phyloP scores from a whole-genome alignment of 805 yeast species.

The Wickerhamomyces alni region DNA sequence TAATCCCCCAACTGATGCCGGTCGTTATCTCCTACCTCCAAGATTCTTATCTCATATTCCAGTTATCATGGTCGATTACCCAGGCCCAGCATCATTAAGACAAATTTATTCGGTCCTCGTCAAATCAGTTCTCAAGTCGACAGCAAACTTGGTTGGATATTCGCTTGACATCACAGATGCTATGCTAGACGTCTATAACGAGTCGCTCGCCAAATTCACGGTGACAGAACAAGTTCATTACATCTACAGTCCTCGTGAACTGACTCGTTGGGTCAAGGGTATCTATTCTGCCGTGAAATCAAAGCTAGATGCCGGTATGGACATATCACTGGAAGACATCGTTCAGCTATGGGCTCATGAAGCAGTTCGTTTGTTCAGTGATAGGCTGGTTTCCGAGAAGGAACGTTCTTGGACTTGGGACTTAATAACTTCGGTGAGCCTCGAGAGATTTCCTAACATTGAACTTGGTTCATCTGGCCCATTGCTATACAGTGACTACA shows the following conservation, averaged over 20 bases:
- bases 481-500: slow-evolving; percentile 69
- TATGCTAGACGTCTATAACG: slow-evolving; percentile 57
- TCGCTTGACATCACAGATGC: slow-evolving; percentile 48
- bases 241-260: slow-evolving; percentile 82
- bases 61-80: slow-evolving; percentile 73
- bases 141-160: slow-evolving; percentile 56
- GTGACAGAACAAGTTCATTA: slow-evolving; percentile 47
- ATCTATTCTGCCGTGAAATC: slow-evolving; percentile 40
- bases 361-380: slow-evolving; percentile 70
- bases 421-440: slow-evolving; percentile 29
- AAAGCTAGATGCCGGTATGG: slow-evolving; percentile 28
- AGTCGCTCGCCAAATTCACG: slow-evolving; percentile 37
- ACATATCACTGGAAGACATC: slow-evolving; percentile 35
- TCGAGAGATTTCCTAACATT: slow-evolving; percentile 40
- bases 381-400: slow-evolving; percentile 45
- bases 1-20: slow-evolving; percentile 80
- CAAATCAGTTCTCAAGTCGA: slow-evolving; percentile 47
- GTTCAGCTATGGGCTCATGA: slow-evolving; percentile 77
- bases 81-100: slow-evolving; percentile 51
- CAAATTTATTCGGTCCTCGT: slow-evolving; percentile 64
- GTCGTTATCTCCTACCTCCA: slow-evolving; percentile 50
- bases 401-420: slow-evolving; percentile 48
- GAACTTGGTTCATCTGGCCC: slow-evolving; percentile 38
- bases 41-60: slow-evolving; percentile 65
- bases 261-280: slow-evolving; percentile 86